Evolutionary conservation across 495 filamentous ascomycete genomes (phyloP).

Genomic region (Tuber melanosporum): DNA sequence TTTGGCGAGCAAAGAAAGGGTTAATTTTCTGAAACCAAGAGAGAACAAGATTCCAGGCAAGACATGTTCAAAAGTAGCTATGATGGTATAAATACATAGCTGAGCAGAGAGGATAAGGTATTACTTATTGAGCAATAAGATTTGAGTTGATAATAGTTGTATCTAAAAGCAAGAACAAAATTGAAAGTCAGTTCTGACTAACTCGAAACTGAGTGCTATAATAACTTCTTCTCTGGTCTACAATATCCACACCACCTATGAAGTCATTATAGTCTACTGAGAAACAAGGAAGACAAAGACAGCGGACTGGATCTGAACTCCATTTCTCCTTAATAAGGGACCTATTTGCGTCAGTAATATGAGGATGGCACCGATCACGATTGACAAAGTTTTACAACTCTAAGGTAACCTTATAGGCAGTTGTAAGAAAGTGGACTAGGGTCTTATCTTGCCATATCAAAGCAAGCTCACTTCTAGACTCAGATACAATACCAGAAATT

Average conservation of each 20-base stretch:
- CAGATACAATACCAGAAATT: not conserved
- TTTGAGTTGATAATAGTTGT: slow-evolving; percentile 16
- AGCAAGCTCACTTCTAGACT: not conserved
- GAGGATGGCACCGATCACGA: slow-evolving; percentile 30
- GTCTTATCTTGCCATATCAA: not conserved
- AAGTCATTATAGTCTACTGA: slow-evolving; percentile 37
- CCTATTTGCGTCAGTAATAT: slow-evolving; percentile 13
- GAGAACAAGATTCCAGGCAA: not conserved
- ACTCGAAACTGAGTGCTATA: slow-evolving; percentile 28
- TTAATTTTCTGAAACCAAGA: not conserved
- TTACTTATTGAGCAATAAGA: not conserved
- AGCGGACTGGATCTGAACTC: slow-evolving; percentile 2
- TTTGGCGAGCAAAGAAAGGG: not conserved
- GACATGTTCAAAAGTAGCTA: not conserved
- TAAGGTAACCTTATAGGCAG: not conserved
- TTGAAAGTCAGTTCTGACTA: slow-evolving; percentile 22
- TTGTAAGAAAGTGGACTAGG: not conserved
- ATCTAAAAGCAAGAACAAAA: slow-evolving; percentile 38
- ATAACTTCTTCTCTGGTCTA: slow-evolving; percentile 29
- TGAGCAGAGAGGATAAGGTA: not conserved
- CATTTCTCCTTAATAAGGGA: not conserved
- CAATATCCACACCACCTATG: too few relatives aligned
- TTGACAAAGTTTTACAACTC: not conserved
- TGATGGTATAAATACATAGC: not conserved
- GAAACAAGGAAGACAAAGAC: slow-evolving; percentile 11